Conservation (phyloP, 2,329 filamentous ascomycete genomes). For the Atkinsonella texensis region DNA sequence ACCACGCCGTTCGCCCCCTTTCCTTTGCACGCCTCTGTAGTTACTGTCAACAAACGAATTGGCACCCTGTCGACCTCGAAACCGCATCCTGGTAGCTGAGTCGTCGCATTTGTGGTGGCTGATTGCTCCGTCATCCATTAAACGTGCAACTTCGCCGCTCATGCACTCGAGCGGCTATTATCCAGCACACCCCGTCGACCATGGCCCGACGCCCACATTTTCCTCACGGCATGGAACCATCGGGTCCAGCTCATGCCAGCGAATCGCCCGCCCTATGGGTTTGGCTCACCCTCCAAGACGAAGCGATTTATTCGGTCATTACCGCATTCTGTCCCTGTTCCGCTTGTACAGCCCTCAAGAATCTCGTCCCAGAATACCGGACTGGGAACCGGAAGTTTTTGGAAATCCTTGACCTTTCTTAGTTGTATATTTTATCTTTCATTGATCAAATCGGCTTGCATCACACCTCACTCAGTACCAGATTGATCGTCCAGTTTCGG, state of each 20-base stretch:
- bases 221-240: background rate
- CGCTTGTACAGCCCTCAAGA: background rate
- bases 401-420: background rate
- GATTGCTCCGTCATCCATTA: background rate
- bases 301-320: background rate
- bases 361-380: background rate
- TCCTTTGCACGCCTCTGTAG: background rate
- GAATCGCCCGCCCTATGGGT: background rate
- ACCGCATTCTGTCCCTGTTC: background rate
- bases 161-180: background rate
- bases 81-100: background rate
- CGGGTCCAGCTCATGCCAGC: background rate
- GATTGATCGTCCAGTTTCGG: background rate
- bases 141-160: background rate
- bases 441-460: background rate
- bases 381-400: background rate
- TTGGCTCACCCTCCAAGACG: background rate
- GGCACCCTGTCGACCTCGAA: background rate
- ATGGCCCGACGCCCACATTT: background rate
- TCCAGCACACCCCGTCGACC: slow-evolving; percentile 1
- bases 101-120: background rate
- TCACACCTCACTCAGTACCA: background rate
- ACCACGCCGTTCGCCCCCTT: background rate
- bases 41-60: background rate
- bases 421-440: background rate